Evolutionary conservation across 257 asterid genomes (phyloP).

Genomic region (Plectranthus barbatus): DNA sequence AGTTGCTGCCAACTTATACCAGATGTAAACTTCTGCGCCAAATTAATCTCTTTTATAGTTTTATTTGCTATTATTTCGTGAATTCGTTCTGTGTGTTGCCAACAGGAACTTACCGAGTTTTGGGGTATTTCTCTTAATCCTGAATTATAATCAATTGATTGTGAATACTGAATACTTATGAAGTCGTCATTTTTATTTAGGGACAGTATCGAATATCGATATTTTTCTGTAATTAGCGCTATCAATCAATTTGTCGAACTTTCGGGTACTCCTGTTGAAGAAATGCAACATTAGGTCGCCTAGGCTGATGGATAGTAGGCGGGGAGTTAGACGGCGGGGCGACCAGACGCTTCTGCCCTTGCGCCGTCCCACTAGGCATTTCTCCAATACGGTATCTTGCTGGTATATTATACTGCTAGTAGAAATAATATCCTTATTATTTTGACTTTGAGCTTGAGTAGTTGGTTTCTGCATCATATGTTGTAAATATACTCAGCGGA

Average conservation of each 20-base stretch:
- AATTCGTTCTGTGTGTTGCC: neutral
- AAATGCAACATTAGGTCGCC: neutral
- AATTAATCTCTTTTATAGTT: neutral
- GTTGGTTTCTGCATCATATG: neutral
- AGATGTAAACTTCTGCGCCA: neutral
- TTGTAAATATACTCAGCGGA: neutral
- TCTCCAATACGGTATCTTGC: conserved; percentile 53
- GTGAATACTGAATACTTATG: neutral
- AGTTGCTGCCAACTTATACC: neutral
- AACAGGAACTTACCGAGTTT: neutral
- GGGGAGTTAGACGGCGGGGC: conserved; percentile 39
- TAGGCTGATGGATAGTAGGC: conserved; percentile 41
- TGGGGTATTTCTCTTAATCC: neutral
- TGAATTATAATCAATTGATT: neutral
- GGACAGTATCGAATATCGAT: neutral
- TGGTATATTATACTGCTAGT: conserved; percentile 28
- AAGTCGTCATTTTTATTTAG: neutral
- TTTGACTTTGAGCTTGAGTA: neutral
- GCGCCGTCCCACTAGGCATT: conserved; percentile 34
- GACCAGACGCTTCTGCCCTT: conserved; percentile 48
- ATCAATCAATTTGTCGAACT: neutral
- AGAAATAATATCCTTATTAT: neutral
- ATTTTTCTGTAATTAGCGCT: neutral
- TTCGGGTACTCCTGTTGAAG: neutral
- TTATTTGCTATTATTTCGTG: no score